These are phyloP conservation scores for Diplodia corticola DNA, from an alignment of 2,329 filamentous ascomycete genomes.

Conservation along the genomic window DNA sequence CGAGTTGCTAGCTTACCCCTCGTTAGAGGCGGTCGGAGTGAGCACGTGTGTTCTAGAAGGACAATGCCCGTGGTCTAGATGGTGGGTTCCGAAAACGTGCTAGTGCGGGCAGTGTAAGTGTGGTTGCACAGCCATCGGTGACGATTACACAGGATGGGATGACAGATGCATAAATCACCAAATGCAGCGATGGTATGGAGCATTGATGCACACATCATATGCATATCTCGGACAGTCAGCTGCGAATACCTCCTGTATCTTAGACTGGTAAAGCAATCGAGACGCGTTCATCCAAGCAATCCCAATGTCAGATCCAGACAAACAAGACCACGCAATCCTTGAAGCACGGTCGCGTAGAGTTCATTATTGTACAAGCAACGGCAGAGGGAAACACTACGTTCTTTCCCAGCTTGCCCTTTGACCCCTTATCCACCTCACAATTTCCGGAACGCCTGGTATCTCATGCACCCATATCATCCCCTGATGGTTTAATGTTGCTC, in stretches of 20 bases:
- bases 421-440: background rate
- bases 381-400: background rate
- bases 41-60: background rate
- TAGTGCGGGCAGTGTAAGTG: background rate
- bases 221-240: background rate
- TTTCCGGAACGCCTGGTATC: conserved; percentile 18
- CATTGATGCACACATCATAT: background rate
- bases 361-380: conserved; percentile 7
- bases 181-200: background rate
- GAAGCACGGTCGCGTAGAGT: background rate
- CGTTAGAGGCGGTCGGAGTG: background rate
- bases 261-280: background rate
- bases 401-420: background rate
- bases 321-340: background rate
- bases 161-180: background rate
- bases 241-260: background rate
- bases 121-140: background rate
- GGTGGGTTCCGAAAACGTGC: background rate
- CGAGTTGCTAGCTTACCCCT: background rate
- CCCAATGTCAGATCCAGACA: background rate
- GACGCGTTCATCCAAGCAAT: background rate
- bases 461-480: conserved; percentile 3
- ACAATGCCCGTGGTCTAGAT: background rate
- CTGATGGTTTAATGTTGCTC: background rate
- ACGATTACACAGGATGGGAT: background rate